These are phyloP conservation scores for Tardiomyces depauwii DNA, from an alignment of 1,139 yeast genomes.

Conservation along the genomic window DNA sequence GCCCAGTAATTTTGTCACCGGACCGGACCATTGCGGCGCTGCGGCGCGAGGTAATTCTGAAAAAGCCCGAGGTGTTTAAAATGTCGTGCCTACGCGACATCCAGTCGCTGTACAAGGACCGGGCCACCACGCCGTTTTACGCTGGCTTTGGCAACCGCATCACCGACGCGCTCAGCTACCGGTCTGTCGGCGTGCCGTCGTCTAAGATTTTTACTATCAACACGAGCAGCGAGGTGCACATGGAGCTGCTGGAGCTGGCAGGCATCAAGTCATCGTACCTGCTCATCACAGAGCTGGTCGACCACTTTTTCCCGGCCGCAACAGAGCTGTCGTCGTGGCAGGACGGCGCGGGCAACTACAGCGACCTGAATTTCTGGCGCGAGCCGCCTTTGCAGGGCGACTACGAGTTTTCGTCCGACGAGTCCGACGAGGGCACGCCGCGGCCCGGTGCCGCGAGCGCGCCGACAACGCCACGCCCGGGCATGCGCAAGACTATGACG, in stretches of 20 bases:
- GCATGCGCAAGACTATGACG: background rate
- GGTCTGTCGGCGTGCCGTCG: conserved; percentile 90
- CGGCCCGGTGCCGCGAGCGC: background rate
- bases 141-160: conserved; percentile 98
- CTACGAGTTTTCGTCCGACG: conserved; percentile 3
- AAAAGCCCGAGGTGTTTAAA: conserved; percentile 94
- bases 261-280: conserved; percentile 86
- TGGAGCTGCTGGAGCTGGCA: conserved; percentile 90
- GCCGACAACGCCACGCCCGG: background rate
- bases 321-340: conserved; percentile 10
- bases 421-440: background rate
- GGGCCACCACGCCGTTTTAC: conserved; percentile 61
- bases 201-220: conserved; percentile 93
- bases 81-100: conserved; percentile 95
- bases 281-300: conserved; percentile 86
- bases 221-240: conserved; percentile 93
- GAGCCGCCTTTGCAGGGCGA: conserved; percentile 36
- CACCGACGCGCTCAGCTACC: conserved; percentile 91
- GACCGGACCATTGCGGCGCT: conserved; percentile 96
- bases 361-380: conserved; percentile 89
- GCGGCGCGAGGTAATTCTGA: conserved; percentile 78
- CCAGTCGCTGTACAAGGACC: conserved; percentile 39
- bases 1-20: conserved; percentile 93
- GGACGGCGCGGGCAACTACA: conserved; percentile 23
- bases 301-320: conserved; percentile 94